Percentiles rank a stretch among this genome's conserved stretches.
Conservation (phyloP, 2,329 filamentous ascomycete genomes). For the Alternaria infectoria region DNA sequence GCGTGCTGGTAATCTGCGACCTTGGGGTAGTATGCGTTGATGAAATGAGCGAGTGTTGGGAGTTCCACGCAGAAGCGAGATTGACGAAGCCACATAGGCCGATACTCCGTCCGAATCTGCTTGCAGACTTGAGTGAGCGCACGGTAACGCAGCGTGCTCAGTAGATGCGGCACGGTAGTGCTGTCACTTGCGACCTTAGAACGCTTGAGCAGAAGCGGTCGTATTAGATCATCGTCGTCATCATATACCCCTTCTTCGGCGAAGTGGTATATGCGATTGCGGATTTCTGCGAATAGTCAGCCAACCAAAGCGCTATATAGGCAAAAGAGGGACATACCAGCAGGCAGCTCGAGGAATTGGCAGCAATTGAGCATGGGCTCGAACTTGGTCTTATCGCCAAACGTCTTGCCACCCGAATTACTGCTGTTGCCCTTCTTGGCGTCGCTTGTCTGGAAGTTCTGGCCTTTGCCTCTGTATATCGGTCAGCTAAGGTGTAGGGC, state of each 20-base stretch:
- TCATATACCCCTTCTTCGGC: not conserved
- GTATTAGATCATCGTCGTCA: not conserved
- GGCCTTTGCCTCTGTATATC: not conserved
- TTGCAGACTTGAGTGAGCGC: not conserved
- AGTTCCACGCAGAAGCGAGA: not conserved
- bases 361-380: not conserved
- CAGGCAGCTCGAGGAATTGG: not conserved
- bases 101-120: not conserved
- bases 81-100: not conserved
- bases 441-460: not conserved
- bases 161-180: not conserved
- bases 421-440: not conserved
- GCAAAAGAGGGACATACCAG: not conserved
- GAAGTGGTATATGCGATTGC: not conserved
- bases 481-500: not conserved
- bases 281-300: not conserved
- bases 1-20: not conserved
- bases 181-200: not conserved
- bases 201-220: not conserved
- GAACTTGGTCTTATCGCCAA: not conserved
- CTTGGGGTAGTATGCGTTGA: not conserved
- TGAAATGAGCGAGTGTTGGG: not conserved
- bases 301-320: not conserved
- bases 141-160: not conserved
- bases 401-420: not conserved